Evolutionary conservation across 768 basidiomycete species (phyloP), one percentile per base, ranked within the genome.

Genomic region (Podaxis sp.): DNA sequence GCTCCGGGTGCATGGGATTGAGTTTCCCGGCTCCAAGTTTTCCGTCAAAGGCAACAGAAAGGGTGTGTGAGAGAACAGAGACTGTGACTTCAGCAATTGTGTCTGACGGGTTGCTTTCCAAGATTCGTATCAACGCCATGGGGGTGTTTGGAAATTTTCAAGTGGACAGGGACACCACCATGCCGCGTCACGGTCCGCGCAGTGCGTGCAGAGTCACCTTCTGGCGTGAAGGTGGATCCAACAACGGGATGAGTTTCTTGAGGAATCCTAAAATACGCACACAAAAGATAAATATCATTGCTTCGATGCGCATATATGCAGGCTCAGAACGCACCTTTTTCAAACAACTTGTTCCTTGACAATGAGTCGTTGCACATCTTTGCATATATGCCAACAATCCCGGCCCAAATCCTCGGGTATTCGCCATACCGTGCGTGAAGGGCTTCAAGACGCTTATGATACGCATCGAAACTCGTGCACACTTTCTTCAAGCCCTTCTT

Each of bases 331-430:
- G 3, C 57, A 86, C 87, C 87, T 76, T 78, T 78, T 37, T 79
- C 74, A 64, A 85, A 80, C 14, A 89, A 72, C 61, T 83, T 82
- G 69, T 87, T 80, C 16, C 88, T 75, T 10, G 16, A 40, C 38
- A 40, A 40, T 14, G 11, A 40, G 16, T 40, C 38, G 16, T 75
- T 77, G 35, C 78, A 86, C 82, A 88, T 84, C 65, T 83, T 84
- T 14, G 85, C 79, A 63, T 81, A 87, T 51, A 89, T 83, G 6
- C 80, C 83, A 6, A 86, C 75, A 47, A 88, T 81, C 0, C 81
- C 85, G 0, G 84, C 86, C 51, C 73, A 70, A 16, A 88, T 72
- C 59, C 77, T 78, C 37, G 81, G 76, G 67, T 82, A 81, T 0
- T 71, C 70, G 1, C 61, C 40, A 62, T 82, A 74, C 13, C 70